Evolutionary conservation across 2,329 filamentous ascomycete species (phyloP).

Genomic region (Dothistroma pini): DNA sequence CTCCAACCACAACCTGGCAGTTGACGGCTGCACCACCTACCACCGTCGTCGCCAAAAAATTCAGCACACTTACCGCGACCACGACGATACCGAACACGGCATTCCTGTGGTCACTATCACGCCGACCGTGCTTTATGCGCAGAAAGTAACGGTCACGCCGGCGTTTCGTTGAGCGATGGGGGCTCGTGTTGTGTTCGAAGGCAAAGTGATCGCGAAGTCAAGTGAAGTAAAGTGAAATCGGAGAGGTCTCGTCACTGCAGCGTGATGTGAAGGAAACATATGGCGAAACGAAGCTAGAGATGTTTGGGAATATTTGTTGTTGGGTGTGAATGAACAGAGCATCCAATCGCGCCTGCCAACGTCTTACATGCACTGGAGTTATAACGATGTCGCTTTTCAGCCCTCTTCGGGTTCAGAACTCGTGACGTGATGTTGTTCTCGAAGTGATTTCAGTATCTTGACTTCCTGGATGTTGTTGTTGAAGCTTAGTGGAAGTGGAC

Average conservation of each 20-base stretch:
- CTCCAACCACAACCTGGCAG: background rate
- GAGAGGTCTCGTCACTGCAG: too few relatives aligned
- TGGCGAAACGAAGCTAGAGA: too few relatives aligned
- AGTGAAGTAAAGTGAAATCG: background rate
- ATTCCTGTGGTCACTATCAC: conserved; percentile 1
- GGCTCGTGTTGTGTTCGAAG: background rate
- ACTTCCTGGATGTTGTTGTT: background rate
- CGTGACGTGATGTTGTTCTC: background rate
- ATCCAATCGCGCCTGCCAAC: too few relatives aligned
- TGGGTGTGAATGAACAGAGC: too few relatives aligned
- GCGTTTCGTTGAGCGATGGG: background rate
- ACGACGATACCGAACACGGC: conserved; percentile 1
- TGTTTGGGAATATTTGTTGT: too few relatives aligned
- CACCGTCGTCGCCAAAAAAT: conserved; percentile 3
- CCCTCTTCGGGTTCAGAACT: too few relatives aligned
- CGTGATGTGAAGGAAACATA: too few relatives aligned
- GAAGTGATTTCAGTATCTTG: background rate
- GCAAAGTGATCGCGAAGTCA: background rate
- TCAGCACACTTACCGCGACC: background rate
- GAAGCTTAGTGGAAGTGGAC: background rate
- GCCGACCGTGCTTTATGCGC: background rate
- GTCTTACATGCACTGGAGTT: too few relatives aligned
- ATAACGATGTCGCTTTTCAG: too few relatives aligned
- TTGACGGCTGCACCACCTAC: conserved; percentile 5
- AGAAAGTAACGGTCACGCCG: conserved; percentile 2